Evolutionary conservation across 2,329 filamentous ascomycete genomes (phyloP).

Genomic region (Neophaeococcomyces aloes): DNA sequence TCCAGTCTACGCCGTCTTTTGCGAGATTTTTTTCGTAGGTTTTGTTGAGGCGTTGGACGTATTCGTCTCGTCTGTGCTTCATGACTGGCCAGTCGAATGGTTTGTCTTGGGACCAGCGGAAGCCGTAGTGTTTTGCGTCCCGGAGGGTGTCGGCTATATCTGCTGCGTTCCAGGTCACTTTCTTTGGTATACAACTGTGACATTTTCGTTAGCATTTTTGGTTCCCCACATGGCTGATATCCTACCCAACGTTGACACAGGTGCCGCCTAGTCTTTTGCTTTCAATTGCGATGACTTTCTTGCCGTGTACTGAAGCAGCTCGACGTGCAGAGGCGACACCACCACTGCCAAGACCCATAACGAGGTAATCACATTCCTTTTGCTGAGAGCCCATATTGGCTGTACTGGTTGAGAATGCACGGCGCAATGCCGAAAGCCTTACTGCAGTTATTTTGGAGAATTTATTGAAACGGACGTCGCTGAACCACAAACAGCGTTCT

Average conservation of each 20-base stretch:
- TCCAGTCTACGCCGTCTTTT: constrained; percentile 37
- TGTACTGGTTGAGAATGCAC: not conserved
- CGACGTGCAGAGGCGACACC: constrained; percentile 38
- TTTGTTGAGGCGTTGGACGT: constrained; percentile 34
- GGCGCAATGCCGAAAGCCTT: not conserved
- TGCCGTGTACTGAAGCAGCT: constrained; percentile 40
- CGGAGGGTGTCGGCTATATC: constrained; percentile 36
- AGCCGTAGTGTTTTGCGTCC: constrained; percentile 36
- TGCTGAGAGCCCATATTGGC: constrained; percentile 33
- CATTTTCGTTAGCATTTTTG: not conserved
- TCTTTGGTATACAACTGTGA: constrained; percentile 40
- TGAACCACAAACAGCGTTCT: no score
- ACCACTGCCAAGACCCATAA: constrained; percentile 43
- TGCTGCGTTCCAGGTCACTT: constrained; percentile 42
- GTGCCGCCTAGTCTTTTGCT: constrained; percentile 37
- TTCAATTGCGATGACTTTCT: constrained; percentile 40
- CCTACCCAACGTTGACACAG: constrained; percentile 43
- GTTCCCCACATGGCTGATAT: constrained; percentile 11
- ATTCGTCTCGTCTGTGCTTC: constrained; percentile 36
- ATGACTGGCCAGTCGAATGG: constrained; percentile 35
- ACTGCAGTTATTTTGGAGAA: not conserved
- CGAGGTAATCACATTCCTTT: constrained; percentile 43
- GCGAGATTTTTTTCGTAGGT: constrained; percentile 40
- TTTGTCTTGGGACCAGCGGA: constrained; percentile 33
- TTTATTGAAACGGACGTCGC: no score